phyloP scores from a whole-genome alignment of 2,329 filamentous ascomycete genomes.

The Alternaria sp. region DNA sequence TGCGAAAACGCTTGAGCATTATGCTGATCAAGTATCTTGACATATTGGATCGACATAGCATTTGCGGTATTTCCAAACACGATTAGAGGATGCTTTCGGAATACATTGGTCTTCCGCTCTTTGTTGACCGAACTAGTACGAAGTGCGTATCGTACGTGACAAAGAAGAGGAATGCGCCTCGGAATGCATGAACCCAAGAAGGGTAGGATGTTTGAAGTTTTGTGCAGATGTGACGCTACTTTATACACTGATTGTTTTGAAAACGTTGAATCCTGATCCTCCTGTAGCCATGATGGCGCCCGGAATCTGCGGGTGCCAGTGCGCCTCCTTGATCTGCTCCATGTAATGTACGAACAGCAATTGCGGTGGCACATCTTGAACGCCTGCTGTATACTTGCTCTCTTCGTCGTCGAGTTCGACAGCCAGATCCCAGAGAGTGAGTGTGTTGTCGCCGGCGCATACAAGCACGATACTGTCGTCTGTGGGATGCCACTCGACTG shows the following conservation, averaged over 20 bases:
- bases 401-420: constrained; percentile 98
- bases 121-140: constrained; percentile 15
- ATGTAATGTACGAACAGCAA: constrained; percentile 96
- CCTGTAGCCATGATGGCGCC: constrained; percentile 90
- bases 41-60: not conserved
- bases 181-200: constrained; percentile 4
- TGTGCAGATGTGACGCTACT: not conserved
- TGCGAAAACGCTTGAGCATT: not conserved
- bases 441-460: constrained; percentile 88
- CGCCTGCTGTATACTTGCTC: constrained; percentile 84
- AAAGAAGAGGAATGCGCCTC: not conserved
- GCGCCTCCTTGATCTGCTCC: constrained; percentile 90
- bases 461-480: constrained; percentile 96
- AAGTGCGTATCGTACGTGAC: constrained; percentile 18
- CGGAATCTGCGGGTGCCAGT: constrained; percentile 97
- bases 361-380: constrained; percentile 91
- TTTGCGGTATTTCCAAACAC: not conserved
- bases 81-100: not conserved
- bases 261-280: constrained; percentile 74
- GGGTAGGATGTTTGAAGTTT: not conserved
- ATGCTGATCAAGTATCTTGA: rapidly evolving
- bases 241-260: constrained; percentile 52
- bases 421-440: constrained; percentile 95
- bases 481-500: constrained; percentile 95
- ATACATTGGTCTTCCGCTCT: constrained; percentile 1